Conservation (phyloP, 306 rosid genomes). For the Vicia villosa region DNA sequence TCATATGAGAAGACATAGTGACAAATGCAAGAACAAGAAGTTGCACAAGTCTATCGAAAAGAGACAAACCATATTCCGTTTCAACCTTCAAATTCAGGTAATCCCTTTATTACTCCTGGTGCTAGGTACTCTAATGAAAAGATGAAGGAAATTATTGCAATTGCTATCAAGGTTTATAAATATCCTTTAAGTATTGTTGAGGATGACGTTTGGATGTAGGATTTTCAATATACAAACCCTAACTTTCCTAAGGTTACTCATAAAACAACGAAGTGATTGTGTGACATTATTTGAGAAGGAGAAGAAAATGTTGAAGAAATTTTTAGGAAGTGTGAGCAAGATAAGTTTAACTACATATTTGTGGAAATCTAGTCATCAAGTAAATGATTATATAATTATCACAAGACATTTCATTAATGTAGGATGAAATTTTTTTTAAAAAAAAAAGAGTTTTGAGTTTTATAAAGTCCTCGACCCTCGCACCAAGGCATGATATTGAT, state of each 20-base stretch:
- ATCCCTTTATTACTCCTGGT: neutral
- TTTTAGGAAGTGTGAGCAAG: neutral
- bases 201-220: neutral
- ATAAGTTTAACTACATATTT: neutral
- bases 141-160: too few relatives aligned
- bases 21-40: neutral
- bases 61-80: neutral
- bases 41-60: too few relatives aligned
- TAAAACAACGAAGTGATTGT: neutral
- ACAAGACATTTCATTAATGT: neutral
- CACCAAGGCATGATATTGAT: neutral
- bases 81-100: neutral
- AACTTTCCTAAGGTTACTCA: too few relatives aligned
- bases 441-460: neutral
- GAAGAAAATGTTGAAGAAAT: neutral
- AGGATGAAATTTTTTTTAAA: neutral
- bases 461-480: too few relatives aligned
- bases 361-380: neutral
- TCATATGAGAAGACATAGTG: neutral
- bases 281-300: neutral
- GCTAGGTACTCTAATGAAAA: neutral
- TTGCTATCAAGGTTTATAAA: neutral
- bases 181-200: too few relatives aligned
- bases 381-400: neutral
- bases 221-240: neutral